Evolutionary conservation across 2,329 filamentous ascomycete genomes (phyloP).

Genomic region (Fusarium pilosicola): DNA sequence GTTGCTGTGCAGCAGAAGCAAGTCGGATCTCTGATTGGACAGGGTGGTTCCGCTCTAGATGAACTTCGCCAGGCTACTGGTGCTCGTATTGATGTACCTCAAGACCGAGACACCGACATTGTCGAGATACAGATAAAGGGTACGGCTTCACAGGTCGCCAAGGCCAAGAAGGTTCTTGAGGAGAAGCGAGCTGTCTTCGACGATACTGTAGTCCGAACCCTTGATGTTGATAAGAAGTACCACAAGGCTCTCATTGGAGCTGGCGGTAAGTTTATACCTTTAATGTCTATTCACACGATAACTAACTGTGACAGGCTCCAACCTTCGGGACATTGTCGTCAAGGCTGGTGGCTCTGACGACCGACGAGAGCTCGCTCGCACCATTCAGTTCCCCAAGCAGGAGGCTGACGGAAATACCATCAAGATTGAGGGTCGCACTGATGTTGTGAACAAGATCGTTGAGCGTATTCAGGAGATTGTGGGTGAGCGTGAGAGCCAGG

Average conservation of each 20-base stretch:
- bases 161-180: slow-evolving; percentile 89
- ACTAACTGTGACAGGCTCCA: slow-evolving; percentile 71
- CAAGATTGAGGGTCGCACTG: slow-evolving; percentile 85
- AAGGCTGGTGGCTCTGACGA: slow-evolving; percentile 92
- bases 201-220: slow-evolving; percentile 82
- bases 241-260: slow-evolving; percentile 90
- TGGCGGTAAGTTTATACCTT: slow-evolving; percentile 72
- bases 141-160: slow-evolving; percentile 88
- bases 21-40: slow-evolving; percentile 91
- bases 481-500: slow-evolving; percentile 83
- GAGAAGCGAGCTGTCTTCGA: slow-evolving; percentile 90
- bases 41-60: slow-evolving; percentile 90
- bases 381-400: slow-evolving; percentile 93
- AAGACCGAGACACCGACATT: slow-evolving; percentile 76
- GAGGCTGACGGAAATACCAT: slow-evolving; percentile 85
- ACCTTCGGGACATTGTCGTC: slow-evolving; percentile 85
- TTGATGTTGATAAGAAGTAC: slow-evolving; percentile 94
- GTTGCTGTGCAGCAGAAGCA: slow-evolving; percentile 91
- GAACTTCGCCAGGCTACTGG: slow-evolving; percentile 85
- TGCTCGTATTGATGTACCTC: slow-evolving; percentile 91
- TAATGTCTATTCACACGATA: background rate
- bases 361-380: slow-evolving; percentile 82
- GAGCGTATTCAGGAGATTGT: slow-evolving; percentile 84
- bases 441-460: slow-evolving; percentile 89
- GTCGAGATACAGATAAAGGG: slow-evolving; percentile 94